Evolutionary conservation across 257 asterid genomes (phyloP), one percentile per base, ranked within the genome.

Genomic region (Osmanthus fragrans): DNA sequence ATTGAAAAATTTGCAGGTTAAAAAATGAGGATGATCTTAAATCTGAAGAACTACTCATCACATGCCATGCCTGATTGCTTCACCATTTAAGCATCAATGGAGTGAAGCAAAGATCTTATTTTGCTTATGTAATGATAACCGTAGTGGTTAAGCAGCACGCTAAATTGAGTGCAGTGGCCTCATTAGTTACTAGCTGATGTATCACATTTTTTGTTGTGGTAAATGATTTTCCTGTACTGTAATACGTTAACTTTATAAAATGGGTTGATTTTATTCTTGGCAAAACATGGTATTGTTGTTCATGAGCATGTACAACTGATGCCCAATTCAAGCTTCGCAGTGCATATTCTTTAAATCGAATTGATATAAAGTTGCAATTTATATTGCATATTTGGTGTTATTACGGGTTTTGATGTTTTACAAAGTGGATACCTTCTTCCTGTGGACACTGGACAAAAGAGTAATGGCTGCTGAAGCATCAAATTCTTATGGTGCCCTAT

Each of bases 21-120:
- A 82, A 81, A 84, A 82, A 40, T 90, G 92, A 88, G 66, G 79
- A 74, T 42, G 60, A 70, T 69, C 67, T 32, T 81, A 32, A 72
- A 63, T 27, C 69, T 11, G 34, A 63, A 4, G 69, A 63, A 27
- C 69, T 27, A 63, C 69, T 63, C 69, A 27, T 54, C 70, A 32
- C 78, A 39, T 76, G 25, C 32, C 3, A 23, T 63, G 18, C 27
- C 71, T 56, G 19, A 63, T 60, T 25, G 15, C 70, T 80, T 64
- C 11, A 65, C 32, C 21, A 16, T 60, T 19, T 45, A 27, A 64
- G 81, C 73, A 60, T 49, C 51, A 54, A 78, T 76, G 27, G 19
- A 54, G 23, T 36, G 66, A 42, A 77, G 85, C 47, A 54, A 74
- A 70, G 67, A 19, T 39, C 79, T 77, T 27, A 18, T 74, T 42